Evolutionary conservation across 2,329 filamentous ascomycete genomes (phyloP), one percentile per base, ranked within the genome.

Genomic region (Ophiocordyceps camponoti-saundersi): DNA sequence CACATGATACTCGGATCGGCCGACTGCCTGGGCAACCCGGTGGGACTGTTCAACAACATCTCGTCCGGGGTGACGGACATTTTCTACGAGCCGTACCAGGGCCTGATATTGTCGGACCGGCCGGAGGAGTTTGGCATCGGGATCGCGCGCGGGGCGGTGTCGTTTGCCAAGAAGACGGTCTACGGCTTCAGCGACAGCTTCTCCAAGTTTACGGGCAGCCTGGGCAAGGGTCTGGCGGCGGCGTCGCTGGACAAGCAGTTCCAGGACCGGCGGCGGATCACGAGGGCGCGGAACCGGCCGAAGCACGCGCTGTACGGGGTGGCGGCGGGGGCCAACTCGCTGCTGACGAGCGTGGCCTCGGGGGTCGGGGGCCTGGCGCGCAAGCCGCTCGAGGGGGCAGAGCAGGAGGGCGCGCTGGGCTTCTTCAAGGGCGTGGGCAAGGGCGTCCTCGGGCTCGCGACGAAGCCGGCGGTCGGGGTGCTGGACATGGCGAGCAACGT

Each of bases 351-450:
- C 56, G 73, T 98, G 42, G 90, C 90, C 2, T 95, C 87, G 48
- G 92, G 93, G 26, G 88, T 98, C 13, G 90, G 90, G 21, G 92
- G 92, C 3, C 73, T 98, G 6, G 92, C 90, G 4, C 80, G 88
- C 40, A 95, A 98, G 58, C 92, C 93, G 1, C 73, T 98, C 20
- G 86, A 98, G 65, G 92, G 92, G 10, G 92, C 92, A 0, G 92
- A 98, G 64, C 89, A 92, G 59, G 93, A 96, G 65, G 92, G 92
- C 16, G 82, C 89, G 0, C 72, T 88, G 4, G 92, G 92, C 0
- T 98, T 98, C 67, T 85, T 98, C 66, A 98, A 98, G 68, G 92
- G 92, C 47, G 85, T 98, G 36, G 92, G 92, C 48, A 98, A 96
- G 67, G 92, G 92, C 20, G 73, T 96, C 20, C 73, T 96, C 2